Conservation (phyloP, 169 alveolate genomes). For the Plasmodium gonderi region DNA sequence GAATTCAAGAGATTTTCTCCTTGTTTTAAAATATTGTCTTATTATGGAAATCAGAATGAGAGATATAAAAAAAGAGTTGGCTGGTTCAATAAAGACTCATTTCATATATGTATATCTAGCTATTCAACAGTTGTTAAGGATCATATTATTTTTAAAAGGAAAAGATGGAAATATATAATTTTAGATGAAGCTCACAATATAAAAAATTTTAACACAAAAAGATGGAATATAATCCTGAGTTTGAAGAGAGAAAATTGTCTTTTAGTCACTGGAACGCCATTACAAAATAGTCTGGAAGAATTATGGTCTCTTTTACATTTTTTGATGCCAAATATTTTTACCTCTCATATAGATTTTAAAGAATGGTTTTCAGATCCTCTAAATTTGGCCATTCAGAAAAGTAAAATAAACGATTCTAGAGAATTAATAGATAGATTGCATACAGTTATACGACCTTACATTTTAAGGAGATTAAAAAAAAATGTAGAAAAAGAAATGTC, state of each 20-base stretch:
- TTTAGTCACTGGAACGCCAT: constrained; percentile 99
- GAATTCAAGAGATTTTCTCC: constrained; percentile 99
- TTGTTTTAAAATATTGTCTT: constrained; percentile 95
- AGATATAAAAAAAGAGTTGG: constrained; percentile 90
- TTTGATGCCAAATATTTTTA: constrained; percentile 97
- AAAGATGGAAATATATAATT: constrained; percentile 97
- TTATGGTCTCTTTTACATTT: constrained; percentile 99
- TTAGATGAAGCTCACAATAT: constrained; percentile 99
- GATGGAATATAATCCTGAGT: constrained; percentile 97
- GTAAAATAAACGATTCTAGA: constrained; percentile 73
- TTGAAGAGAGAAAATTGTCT: constrained; percentile 96
- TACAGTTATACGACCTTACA: constrained; percentile 97
- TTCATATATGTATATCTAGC: constrained; percentile 97
- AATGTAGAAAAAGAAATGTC: constrained; percentile 99
- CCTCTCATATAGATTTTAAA: constrained; percentile 95
- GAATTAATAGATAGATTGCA: constrained; percentile 92
- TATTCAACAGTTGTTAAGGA: constrained; percentile 96
- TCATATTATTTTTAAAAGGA: constrained; percentile 94
- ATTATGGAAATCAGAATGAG: constrained; percentile 93
- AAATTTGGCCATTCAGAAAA: constrained; percentile 93
- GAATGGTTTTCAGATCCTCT: constrained; percentile 97
- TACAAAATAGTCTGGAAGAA: constrained; percentile 98
- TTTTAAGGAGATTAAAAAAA: constrained; percentile 96
- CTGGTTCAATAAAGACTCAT: constrained; percentile 95
- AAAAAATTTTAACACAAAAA: constrained; percentile 97